These are phyloP conservation scores for Cystofilobasidium capitatum DNA, from an alignment of 768 basidiomycete genomes.

Conservation along the genomic window DNA sequence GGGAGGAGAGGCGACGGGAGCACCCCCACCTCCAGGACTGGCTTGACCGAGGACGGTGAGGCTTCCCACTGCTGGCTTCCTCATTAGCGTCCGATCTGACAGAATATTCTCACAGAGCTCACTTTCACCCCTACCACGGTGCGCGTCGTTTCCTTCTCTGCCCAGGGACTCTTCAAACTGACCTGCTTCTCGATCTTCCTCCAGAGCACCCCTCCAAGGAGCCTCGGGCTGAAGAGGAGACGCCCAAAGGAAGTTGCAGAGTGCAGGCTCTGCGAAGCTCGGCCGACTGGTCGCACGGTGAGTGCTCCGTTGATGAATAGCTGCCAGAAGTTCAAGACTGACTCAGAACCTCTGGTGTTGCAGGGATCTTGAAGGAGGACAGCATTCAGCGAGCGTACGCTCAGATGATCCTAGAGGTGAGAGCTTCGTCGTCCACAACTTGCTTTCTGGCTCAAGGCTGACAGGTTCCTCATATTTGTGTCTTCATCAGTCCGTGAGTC, in stretches of 20 bases:
- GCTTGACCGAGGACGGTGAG: conserved; percentile 20
- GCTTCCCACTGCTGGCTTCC: too few relatives aligned
- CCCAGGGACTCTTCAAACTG: too few relatives aligned
- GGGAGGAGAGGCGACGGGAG: conserved; percentile 29
- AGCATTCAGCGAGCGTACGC: conserved; percentile 50
- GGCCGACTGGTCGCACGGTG: conserved; percentile 88
- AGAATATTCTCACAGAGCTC: too few relatives aligned
- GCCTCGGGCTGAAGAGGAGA: conserved; percentile 35
- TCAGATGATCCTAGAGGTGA: conserved; percentile 66
- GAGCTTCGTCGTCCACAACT: neutral
- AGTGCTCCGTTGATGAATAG: conserved; percentile 57
- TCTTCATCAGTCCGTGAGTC: neutral
- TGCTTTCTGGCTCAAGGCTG: neutral
- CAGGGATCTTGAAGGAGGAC: conserved; percentile 48
- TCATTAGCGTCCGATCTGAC: too few relatives aligned
- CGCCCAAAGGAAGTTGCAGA: conserved; percentile 46
- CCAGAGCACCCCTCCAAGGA: conserved; percentile 34
- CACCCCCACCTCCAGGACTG: conserved; percentile 36
- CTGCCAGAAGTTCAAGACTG: neutral
- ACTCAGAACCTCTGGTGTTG: neutral
- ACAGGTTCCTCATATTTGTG: neutral
- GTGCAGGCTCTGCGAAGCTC: conserved; percentile 80
- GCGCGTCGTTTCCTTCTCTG: too few relatives aligned
- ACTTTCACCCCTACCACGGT: conserved; percentile 7
- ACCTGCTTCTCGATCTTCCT: too few relatives aligned